Base-by-base conservation (phyloP, 2,329 filamentous ascomycete species). In the Trichoderma pleuroti region DNA sequence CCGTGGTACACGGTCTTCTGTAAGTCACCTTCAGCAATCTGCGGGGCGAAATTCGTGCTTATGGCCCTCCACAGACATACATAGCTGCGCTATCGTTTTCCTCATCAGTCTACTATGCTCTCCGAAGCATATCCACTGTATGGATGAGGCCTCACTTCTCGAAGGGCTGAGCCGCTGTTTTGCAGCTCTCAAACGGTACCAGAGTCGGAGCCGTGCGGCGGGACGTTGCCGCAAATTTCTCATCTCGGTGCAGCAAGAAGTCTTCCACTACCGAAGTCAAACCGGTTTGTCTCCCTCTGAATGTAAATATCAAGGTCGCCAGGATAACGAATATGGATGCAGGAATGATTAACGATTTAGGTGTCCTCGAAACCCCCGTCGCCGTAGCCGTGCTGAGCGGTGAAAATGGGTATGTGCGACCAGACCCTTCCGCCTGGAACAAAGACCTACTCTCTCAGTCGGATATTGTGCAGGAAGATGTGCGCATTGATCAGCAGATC, bases 221-320 rank as follows among this genome's bases (percentile, higher is more conserved):
- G 60, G 60, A 30, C 60, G 60, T 5, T 62, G 60, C 60, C 60
- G 60, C 34, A 62, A 62, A 9, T 62, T 62, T 62, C 60, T 62
- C 9, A 42, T 62, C 16, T 46, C 60, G 14, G 60, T 62, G 9
- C 21, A 46, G 34, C 60, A 46, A 62, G 60, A 62, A 30, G 60
- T 62, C 16, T 42, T 46, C 24, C 24, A 42, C 60, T 62, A 62
- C 16, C 60, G 60, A 21, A 62, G 16, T 30, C 60, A 30, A 5
- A 62, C 18, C 3, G 39, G 39, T 42, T 42, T 9, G 39, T 42
- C 18, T 42, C 39, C 8, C 8, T 42, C 16, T 42, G n/a, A 39
- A 10, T 42, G 4, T 0, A n/a, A 10, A 42, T 42, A 42, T 42
- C 0, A n/a, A 1, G 39, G 39, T 9, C 39, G 16, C 18, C 39